Conservation (phyloP, 208 protist species). For the Porcisia deanei region DNA sequence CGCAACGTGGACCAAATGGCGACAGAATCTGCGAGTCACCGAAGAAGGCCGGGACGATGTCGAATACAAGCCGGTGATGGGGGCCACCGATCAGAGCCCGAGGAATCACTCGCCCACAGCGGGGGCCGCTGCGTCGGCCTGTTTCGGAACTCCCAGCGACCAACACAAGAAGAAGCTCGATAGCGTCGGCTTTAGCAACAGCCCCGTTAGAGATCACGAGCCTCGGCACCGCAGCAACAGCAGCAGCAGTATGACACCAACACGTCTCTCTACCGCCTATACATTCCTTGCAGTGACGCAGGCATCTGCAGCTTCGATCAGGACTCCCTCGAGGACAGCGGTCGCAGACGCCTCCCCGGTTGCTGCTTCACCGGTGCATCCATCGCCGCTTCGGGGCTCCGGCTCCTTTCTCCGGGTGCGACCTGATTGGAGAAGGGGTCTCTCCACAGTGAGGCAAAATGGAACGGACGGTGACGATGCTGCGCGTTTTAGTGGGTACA, state of each 20-base stretch:
- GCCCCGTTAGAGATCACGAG: neutral
- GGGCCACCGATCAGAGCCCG: neutral
- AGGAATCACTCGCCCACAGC: neutral
- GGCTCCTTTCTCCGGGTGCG: slow-evolving; percentile 21
- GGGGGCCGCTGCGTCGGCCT: neutral
- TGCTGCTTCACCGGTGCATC: neutral
- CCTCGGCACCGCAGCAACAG: neutral
- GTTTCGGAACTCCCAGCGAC: neutral
- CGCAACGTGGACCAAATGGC: neutral
- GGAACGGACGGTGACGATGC: neutral
- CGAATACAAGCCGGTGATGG: neutral
- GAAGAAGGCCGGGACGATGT: neutral
- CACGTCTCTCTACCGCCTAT: slow-evolving; percentile 2
- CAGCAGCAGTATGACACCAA: slow-evolving; percentile 13
- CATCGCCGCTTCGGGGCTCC: slow-evolving; percentile 22
- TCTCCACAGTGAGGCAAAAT: neutral
- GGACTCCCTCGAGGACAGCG: neutral
- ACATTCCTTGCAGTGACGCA: neutral
- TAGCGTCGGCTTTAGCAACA: neutral
- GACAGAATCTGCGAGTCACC: neutral
- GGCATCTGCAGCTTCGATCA: neutral
- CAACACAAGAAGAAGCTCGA: neutral
- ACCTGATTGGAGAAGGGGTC: slow-evolving; percentile 1
- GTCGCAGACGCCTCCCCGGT: neutral
- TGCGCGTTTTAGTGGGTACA: neutral